Evolutionary conservation across 805 yeast species (phyloP).

Genomic region (Candida methanosorbosa): DNA sequence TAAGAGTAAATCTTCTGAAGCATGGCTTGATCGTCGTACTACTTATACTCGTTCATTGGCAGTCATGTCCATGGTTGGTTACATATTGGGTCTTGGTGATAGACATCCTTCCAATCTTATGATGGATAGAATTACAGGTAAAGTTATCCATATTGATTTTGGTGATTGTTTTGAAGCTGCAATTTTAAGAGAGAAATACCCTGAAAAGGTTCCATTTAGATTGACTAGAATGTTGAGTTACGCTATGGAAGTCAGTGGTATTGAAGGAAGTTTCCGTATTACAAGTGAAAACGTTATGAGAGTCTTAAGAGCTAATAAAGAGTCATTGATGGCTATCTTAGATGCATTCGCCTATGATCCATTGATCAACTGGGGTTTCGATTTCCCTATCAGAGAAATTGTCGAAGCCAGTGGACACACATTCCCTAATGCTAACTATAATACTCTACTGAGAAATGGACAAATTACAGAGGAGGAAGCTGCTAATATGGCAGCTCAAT

Average conservation of each 20-base stretch:
- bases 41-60: constrained; percentile 94
- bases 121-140: constrained; percentile 92
- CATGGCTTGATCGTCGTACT: constrained; percentile 96
- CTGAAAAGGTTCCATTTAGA: constrained; percentile 97
- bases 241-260: constrained; percentile 99
- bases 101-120: constrained; percentile 95
- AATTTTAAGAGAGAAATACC: constrained; percentile 89
- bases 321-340: constrained; percentile 93
- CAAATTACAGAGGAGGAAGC: constrained; percentile 76
- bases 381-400: constrained; percentile 73
- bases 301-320: constrained; percentile 86
- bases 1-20: constrained; percentile 90
- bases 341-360: constrained; percentile 99
- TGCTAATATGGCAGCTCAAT: constrained; percentile 56
- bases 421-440: constrained; percentile 60
- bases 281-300: constrained; percentile 97
- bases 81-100: constrained; percentile 93
- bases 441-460: constrained; percentile 61
- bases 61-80: constrained; percentile 98
- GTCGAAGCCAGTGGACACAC: constrained; percentile 67
- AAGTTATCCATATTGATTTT: constrained; percentile 94
- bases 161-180: constrained; percentile 99
- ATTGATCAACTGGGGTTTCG: constrained; percentile 97
- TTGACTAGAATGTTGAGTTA: constrained; percentile 93
- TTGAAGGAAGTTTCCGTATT: constrained; percentile 93